These are phyloP conservation scores for Dittrichia graveolens DNA, from an alignment of 129 eudicot genomes.

Conservation along the genomic window DNA sequence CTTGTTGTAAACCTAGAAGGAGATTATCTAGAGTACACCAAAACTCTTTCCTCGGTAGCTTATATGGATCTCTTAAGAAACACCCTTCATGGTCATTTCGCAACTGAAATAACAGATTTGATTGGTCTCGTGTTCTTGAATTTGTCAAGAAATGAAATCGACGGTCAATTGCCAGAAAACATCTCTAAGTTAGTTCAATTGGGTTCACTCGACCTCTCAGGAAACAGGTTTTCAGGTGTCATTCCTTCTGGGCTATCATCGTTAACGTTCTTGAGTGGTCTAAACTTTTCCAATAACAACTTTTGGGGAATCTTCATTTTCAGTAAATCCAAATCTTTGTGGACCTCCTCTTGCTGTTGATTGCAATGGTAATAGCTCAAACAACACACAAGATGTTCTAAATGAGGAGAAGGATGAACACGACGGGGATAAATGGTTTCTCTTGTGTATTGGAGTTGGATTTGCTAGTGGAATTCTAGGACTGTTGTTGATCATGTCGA, in stretches of 20 bases:
- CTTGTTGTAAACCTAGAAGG: slow-evolving; percentile 42
- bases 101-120: slow-evolving; percentile 41
- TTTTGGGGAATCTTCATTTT: slow-evolving; percentile 42
- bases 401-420: neutral
- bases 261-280: slow-evolving; percentile 33
- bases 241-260: slow-evolving; percentile 46
- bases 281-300: slow-evolving; percentile 48
- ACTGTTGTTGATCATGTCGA: slow-evolving; percentile 32
- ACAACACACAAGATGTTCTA: neutral
- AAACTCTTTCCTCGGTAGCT: slow-evolving; percentile 51
- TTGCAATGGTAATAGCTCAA: slow-evolving; percentile 30
- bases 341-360: slow-evolving; percentile 47
- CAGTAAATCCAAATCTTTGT: slow-evolving; percentile 47
- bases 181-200: slow-evolving; percentile 40
- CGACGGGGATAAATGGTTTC: slow-evolving; percentile 40
- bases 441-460: slow-evolving; percentile 47
- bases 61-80: slow-evolving; percentile 49
- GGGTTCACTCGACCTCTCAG: too few relatives aligned
- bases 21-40: slow-evolving; percentile 39
- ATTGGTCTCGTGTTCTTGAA: slow-evolving; percentile 38
- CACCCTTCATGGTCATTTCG: slow-evolving; percentile 42
- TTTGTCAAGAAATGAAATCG: slow-evolving; percentile 47
- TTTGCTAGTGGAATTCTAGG: slow-evolving; percentile 45
- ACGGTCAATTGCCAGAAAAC: slow-evolving; percentile 44
- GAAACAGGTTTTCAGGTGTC: too few relatives aligned